A percentile compares a stretch with the other conserved stretches of the same genome.
phyloP scores from a whole-genome alignment of 441 rosid genomes.

The Gossypium laxum region DNA sequence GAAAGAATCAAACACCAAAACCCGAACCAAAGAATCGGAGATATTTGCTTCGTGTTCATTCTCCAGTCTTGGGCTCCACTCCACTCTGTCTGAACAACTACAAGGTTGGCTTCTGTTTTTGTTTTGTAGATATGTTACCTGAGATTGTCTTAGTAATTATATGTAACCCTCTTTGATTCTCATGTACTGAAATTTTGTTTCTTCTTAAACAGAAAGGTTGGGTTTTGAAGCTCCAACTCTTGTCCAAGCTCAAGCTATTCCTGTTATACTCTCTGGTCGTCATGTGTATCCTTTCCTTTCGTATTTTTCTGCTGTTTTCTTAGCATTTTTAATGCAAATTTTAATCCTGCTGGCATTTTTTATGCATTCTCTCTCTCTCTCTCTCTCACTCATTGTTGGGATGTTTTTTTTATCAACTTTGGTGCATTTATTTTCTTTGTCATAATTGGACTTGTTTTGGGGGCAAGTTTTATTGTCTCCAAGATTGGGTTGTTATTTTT shows the following conservation, averaged over 20 bases:
- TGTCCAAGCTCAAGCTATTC: conserved; percentile 87
- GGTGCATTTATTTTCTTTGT: background rate
- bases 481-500: background rate
- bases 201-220: conserved; percentile 49
- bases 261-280: conserved; percentile 76
- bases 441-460: background rate
- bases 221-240: conserved; percentile 70
- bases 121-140: background rate
- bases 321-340: background rate
- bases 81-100: conserved; percentile 60
- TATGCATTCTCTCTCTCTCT: background rate
- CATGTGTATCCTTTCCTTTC: conserved; percentile 60
- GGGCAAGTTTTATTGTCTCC: background rate
- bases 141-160: background rate
- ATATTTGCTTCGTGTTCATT: conserved; percentile 71
- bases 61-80: conserved; percentile 68
- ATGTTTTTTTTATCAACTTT: background rate
- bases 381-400: background rate
- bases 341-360: no score
- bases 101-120: conserved; percentile 31
- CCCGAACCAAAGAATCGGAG: conserved; percentile 15
- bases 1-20: background rate
- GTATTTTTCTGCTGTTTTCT: background rate
- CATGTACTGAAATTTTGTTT: no score
- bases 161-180: background rate